Evolutionary conservation across 1,139 yeast genomes (phyloP).

Genomic region (Lodderomyces elongisporus): DNA sequence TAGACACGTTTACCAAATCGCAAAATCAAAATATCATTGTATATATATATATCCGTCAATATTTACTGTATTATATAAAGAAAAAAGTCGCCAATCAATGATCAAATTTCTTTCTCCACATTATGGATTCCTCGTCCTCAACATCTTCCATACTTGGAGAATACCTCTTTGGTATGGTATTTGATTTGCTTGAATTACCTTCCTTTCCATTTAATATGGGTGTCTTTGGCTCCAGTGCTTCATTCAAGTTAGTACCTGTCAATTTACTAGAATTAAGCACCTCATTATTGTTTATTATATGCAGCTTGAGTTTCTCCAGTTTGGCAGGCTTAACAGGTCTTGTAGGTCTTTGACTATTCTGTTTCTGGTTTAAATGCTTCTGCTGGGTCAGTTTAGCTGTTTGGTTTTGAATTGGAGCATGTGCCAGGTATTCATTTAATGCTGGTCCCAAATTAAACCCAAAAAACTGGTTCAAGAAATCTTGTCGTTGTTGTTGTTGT

Average conservation of each 20-base stretch:
- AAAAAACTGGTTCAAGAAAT: slow-evolving; percentile 20
- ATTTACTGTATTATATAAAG: too few species aligned
- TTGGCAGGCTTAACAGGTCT: background rate
- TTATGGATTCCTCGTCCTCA: slow-evolving; percentile 42
- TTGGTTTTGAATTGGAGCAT: background rate
- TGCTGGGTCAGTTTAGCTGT: background rate
- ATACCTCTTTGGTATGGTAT: background rate
- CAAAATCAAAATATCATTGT: too few species aligned
- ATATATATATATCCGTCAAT: too few species aligned
- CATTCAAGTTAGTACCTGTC: background rate
- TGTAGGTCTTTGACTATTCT: background rate
- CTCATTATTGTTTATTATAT: too few species aligned
- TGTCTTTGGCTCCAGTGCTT: background rate
- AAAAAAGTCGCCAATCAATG: too few species aligned
- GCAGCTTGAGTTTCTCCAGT: too few species aligned
- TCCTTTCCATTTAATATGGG: background rate
- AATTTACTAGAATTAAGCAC: background rate
- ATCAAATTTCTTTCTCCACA: slow-evolving; percentile 38
- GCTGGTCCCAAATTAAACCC: slow-evolving; percentile 13
- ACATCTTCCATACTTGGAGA: slow-evolving; percentile 37
- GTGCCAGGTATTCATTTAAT: slow-evolving; percentile 3
- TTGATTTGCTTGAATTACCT: background rate
- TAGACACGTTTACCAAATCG: too few species aligned
- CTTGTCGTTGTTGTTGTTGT: slow-evolving; percentile 15
- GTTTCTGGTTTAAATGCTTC: too few species aligned